Evolutionary conservation across 1,139 yeast species (phyloP), one percentile per base, ranked within the genome.

Genomic region (Eremothecium gossypii): DNA sequence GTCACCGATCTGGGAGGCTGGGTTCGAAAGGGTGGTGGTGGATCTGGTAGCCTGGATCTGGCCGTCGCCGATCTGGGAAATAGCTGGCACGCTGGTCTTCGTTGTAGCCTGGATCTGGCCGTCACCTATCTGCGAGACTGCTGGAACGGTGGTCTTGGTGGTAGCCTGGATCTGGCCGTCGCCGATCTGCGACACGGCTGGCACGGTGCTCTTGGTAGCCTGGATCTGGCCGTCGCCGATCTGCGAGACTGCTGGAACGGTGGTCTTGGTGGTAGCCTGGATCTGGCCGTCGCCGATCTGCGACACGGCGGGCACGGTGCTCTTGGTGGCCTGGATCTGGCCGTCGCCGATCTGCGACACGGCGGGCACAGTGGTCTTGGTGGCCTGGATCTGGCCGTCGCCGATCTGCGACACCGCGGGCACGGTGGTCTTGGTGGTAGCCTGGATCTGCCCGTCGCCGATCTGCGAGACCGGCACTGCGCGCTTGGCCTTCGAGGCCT

Each of bases 161-260:
- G 55, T 65, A 49, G 71, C 75, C 64, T 71, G 79, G 50, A 74
- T 65, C 64, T 76, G 81, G 49, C 80, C 80, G 50, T 76, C 80
- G 47, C 68, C 67, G 44, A 74, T 73, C 60, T 75, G 79, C 20
- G 68, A 55, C 33, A 68, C 67, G 33, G 65, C 69, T 13, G 65
- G 60, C 35, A 69, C 69, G 29, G 68, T 55, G 40, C 55, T 41
- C 63, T 58, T 66, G 32, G 69, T 65, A 38, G 69, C 65, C 57
- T 71, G 76, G 54, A 70, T 59, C 54, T 71, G 75, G 49, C 77
- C 76, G 40, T 72, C 77, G 48, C 68, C 64, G 43, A 74, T 71
- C 62, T 77, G 81, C 26, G 71, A 57, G 30, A 64, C 71, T 30
- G 51, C 45, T 11, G 55, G 46, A 7, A 63, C 46, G 32, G 67